Evolutionary conservation across 2,329 filamentous ascomycete species (phyloP).

Genomic region (Paradendryphiella salina): DNA sequence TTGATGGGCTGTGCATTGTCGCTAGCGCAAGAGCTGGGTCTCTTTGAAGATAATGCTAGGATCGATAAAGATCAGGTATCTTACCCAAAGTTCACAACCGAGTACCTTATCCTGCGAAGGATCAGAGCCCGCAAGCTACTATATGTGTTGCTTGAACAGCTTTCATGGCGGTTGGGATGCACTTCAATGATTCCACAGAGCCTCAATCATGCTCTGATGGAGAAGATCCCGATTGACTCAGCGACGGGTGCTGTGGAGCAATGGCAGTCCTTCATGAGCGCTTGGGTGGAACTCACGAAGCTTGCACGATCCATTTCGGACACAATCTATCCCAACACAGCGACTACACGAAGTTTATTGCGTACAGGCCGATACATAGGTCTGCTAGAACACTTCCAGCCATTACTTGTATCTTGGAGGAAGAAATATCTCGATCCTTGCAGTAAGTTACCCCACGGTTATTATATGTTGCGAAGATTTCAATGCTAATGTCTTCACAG

Average conservation of each 20-base stretch:
- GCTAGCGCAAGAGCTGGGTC: constrained; percentile 57
- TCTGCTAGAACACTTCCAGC: constrained; percentile 53
- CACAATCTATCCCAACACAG: constrained; percentile 55
- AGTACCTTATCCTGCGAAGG: constrained; percentile 38
- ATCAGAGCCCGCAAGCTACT: constrained; percentile 44
- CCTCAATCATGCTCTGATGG: constrained; percentile 46
- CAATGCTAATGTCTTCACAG: constrained; percentile 20
- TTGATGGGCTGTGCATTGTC: constrained; percentile 58
- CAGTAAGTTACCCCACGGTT: constrained; percentile 28
- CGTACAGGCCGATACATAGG: constrained; percentile 57
- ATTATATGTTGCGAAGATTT: background rate
- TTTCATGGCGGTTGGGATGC: constrained; percentile 57
- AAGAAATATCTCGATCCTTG: constrained; percentile 47
- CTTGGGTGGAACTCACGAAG: constrained; percentile 52
- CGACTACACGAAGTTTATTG: constrained; percentile 48
- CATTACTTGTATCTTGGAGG: constrained; percentile 48
- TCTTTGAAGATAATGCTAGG: constrained; percentile 52
- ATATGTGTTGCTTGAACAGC: constrained; percentile 56
- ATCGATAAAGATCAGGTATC: constrained; percentile 44
- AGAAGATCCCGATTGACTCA: constrained; percentile 47
- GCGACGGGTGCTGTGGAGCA: constrained; percentile 47
- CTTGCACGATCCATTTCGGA: constrained; percentile 58
- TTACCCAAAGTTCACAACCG: constrained; percentile 37
- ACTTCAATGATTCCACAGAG: constrained; percentile 57
- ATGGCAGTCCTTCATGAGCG: constrained; percentile 57